phyloP scores from a whole-genome alignment of 1,284 basidiomycete species.

The Ganoderma boninense region DNA sequence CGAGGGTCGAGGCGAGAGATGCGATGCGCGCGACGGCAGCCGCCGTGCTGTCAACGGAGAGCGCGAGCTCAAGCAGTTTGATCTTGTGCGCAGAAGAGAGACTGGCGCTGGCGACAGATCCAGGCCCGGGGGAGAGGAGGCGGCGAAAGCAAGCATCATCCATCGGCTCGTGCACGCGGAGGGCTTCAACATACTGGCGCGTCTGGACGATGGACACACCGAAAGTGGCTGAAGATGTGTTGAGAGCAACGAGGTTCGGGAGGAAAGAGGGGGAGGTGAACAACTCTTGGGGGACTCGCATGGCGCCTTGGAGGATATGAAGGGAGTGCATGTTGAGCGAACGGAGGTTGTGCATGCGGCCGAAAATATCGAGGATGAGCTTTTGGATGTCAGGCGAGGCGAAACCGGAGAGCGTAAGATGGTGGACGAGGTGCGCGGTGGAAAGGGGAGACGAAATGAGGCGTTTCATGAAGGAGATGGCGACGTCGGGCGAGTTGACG shows the following conservation, averaged over 20 bases:
- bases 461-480: conserved; percentile 29
- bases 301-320: conserved; percentile 13
- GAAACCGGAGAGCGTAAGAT: conserved; percentile 28
- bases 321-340: conserved; percentile 31
- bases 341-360: conserved; percentile 26
- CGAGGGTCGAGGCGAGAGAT: conserved; percentile 24
- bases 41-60: conserved; percentile 18
- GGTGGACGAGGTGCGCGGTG: conserved; percentile 31
- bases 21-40: conserved; percentile 22
- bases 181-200: conserved; percentile 14
- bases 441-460: conserved; percentile 28
- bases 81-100: conserved; percentile 1
- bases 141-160: conserved; percentile 13
- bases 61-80: conserved; percentile 23
- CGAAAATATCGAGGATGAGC: conserved; percentile 28
- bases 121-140: conserved; percentile 2
- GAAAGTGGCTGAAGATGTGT: conserved; percentile 15
- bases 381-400: conserved; percentile 20
- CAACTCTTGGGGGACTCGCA: conserved; percentile 16
- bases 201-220: conserved; percentile 6
- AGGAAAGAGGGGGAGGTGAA: conserved; percentile 26
- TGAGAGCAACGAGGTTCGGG: conserved; percentile 26
- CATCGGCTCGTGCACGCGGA: conserved; percentile 29
- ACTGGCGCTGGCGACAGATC: neutral
- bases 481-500: conserved; percentile 18